These are phyloP conservation scores for Colletotrichum sp. DNA, from an alignment of 2,329 filamentous ascomycete species.

Conservation along the genomic window DNA sequence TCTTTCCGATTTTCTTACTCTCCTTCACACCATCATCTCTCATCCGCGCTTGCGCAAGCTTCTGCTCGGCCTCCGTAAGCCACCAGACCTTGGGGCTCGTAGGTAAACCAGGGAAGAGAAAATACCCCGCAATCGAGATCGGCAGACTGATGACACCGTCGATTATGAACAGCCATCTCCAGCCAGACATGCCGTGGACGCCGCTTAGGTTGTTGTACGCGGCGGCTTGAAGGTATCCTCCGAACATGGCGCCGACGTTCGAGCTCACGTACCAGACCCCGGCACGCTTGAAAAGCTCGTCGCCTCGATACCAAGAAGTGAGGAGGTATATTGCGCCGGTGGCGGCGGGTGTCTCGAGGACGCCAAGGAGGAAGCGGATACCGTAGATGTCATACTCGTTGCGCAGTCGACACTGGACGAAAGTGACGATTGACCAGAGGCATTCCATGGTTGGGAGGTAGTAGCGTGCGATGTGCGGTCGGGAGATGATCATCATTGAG, in stretches of 20 bases:
- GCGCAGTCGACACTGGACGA: slow-evolving; percentile 20
- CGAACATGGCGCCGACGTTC: slow-evolving; percentile 51
- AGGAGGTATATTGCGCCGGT: slow-evolving; percentile 27
- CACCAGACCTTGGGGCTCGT: slow-evolving; percentile 35
- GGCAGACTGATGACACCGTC: slow-evolving; percentile 56
- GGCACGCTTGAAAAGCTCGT: slow-evolving; percentile 46
- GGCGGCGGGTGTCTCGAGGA: slow-evolving; percentile 24
- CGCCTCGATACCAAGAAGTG: slow-evolving; percentile 31
- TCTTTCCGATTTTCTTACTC: slow-evolving; percentile 24
- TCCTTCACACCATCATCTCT: slow-evolving; percentile 19
- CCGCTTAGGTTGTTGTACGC: slow-evolving; percentile 54
- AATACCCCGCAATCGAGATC: slow-evolving; percentile 50
- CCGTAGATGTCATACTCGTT: slow-evolving; percentile 27
- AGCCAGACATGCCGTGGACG: slow-evolving; percentile 45
- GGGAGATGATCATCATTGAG: slow-evolving; percentile 21
- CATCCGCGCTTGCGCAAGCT: slow-evolving; percentile 34
- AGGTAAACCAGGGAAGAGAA: slow-evolving; percentile 43
- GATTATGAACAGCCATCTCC: slow-evolving; percentile 57
- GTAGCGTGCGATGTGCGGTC: slow-evolving; percentile 16
- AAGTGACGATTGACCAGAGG: slow-evolving; percentile 21
- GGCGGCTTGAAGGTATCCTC: slow-evolving; percentile 53
- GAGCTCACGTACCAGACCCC: slow-evolving; percentile 49
- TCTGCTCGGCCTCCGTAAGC: slow-evolving; percentile 32
- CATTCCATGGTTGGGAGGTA: slow-evolving; percentile 21
- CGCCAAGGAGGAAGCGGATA: slow-evolving; percentile 29